Base-by-base conservation (phyloP, 371 early-diverging fungal genomes). In the Lichtheimia hyalospora region DNA sequence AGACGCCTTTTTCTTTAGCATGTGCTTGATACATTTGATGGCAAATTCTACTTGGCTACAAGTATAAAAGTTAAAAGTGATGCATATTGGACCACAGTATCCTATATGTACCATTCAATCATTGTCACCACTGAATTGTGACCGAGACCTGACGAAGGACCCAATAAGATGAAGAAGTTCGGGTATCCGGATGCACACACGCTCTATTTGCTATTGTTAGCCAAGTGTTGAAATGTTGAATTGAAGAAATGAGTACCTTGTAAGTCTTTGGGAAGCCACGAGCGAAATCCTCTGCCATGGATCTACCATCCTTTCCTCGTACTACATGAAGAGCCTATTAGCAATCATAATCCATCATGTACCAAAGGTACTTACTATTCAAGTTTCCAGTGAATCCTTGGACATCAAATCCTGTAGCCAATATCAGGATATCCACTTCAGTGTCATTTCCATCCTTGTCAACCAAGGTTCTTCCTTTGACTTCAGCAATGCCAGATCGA, bases 371-470 rank as follows among this genome's bases (percentile, higher is more conserved):
- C 62, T 48, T 69, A 69, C 73, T 58, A 12, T 73, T 53, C 8
- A 74, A 43, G 5, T 70, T 60, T 27, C 69, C 69, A 14, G 64
- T 56, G 20, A 73, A 68, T 6, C 62, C 73, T 50, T 74, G 75
- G 3, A 80, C 68, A 43, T 82, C 61, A 61, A 84, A 89, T 3
- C 89, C 89, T 20, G 89, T 89, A 1, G 89, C 89, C n/a, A 84
- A 58, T 27, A 85, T 64, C 54, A 88, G 50, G 3, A 73, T 74
- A 61, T 88, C 89, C 1, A 83, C 73, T 43, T 79, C 74, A 41
- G 61, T 65, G 7, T 56, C 34, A 10, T 69, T 58, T 5, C 83
- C 85, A 60, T 77, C 71, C 7, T 50, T 54, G 40, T 72, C 66
- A 0, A 60, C 62, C 51, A 86, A 60, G 0, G 74, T 81, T 34